Conservation (phyloP, 2,329 filamentous ascomycete species). For the Trichophyton benhamiae region DNA sequence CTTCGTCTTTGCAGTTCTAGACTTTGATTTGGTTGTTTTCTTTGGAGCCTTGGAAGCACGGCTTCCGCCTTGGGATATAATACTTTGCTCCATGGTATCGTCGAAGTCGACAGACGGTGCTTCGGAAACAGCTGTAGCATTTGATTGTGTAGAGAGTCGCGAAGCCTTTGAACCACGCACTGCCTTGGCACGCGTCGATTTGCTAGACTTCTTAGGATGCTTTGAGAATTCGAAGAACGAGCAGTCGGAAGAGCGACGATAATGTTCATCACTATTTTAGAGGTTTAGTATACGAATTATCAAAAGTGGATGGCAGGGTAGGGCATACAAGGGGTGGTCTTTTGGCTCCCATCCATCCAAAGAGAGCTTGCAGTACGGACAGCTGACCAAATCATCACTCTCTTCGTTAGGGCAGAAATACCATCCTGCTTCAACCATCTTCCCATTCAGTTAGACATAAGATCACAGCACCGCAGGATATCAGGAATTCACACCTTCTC, state of each 20-base stretch:
- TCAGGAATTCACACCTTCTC: constrained; percentile 51
- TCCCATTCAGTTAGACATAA: constrained; percentile 5
- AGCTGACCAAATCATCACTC: constrained; percentile 79
- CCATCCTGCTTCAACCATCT: constrained; percentile 89
- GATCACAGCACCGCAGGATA: constrained; percentile 7
- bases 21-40: constrained; percentile 27
- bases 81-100: constrained; percentile 46
- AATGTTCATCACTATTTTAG: constrained; percentile 63
- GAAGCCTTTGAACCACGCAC: constrained; percentile 55
- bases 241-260: constrained; percentile 64
- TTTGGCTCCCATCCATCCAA: constrained; percentile 90
- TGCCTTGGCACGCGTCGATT: constrained; percentile 46
- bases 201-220: constrained; percentile 45
- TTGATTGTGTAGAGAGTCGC: constrained; percentile 45
- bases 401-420: constrained; percentile 76
- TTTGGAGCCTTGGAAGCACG: constrained; percentile 46
- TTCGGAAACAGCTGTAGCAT: constrained; percentile 34
- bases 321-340: constrained; percentile 69
- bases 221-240: constrained; percentile 63
- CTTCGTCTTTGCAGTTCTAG: constrained; percentile 28
- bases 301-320: constrained; percentile 12
- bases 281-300: constrained; percentile 8
- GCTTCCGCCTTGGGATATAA: constrained; percentile 34
- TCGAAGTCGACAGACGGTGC: constrained; percentile 32
- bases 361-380: constrained; percentile 77